Base-by-base conservation (phyloP, 2,329 filamentous ascomycete species). In the Aspergillus viridinutans region DNA sequence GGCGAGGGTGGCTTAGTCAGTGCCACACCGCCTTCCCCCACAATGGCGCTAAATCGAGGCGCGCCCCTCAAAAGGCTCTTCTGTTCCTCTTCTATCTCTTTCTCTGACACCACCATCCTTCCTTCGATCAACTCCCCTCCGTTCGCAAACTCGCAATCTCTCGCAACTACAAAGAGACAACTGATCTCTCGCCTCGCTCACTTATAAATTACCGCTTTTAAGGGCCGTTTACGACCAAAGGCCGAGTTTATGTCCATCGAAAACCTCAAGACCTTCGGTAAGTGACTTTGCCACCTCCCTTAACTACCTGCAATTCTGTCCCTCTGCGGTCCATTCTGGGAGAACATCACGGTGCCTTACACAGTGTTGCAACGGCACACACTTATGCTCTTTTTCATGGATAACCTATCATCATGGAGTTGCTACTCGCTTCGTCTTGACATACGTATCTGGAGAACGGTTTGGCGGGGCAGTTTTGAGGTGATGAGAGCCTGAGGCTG, bases 161-260 rank as follows among this genome's bases (percentile, higher is more conserved):
- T 62, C 52, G 55, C 49, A 48, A 58, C 56, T 63, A 50, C 47
- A 55, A 47, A 69, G 70, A 73, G 69, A 73, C 69, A 60, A 56
- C 64, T 56, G 67, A 64, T 72, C 69, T 74, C 70, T 42, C 57
- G 60, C 58, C 60, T 59, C 63, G 58, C 57, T 64, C 58, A 63
- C 61, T 69, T 64, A 67, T 65, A 64, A 62, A 65, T 67, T 56
- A 68, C 67, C 67, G 70, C 67, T 74, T 72, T 72, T 73, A 74
- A 77, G 69, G 67, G 66, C 67, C 70, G 68, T 76, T 75, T 74
- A 72, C 82, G 81, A 79, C 74, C 73, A 84, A 86, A 86, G 85
- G 83, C 82, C 87, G 87, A 89, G 88, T 92, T 91, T 92, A 94
- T 94, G 90, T 94, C 90, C 87, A 94, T 94, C 90, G 90, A 94